These are phyloP conservation scores for Blastobotrys apis DNA, from an alignment of 1,139 yeast genomes.

Conservation along the genomic window DNA sequence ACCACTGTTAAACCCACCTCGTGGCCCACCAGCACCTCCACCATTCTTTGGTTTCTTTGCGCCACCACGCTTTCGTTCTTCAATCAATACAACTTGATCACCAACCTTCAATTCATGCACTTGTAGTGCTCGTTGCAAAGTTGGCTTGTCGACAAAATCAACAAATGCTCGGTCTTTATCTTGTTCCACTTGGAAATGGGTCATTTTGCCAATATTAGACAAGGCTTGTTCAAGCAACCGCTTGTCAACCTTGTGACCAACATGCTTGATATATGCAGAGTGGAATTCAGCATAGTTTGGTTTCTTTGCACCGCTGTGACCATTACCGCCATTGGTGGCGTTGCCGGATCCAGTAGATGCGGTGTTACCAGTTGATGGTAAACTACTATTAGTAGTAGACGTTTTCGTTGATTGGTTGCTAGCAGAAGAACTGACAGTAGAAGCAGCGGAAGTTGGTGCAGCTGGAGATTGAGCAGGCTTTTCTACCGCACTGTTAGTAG, in stretches of 20 bases:
- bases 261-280: slow-evolving; percentile 39
- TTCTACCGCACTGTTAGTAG: too few relatives aligned
- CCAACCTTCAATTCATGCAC: slow-evolving; percentile 33
- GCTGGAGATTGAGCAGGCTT: too few relatives aligned
- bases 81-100: slow-evolving; percentile 29
- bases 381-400: too few relatives aligned
- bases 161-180: slow-evolving; percentile 37
- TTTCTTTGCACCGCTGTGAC: slow-evolving; percentile 10
- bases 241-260: slow-evolving; percentile 31
- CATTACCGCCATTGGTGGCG: slow-evolving; percentile 6
- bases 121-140: slow-evolving; percentile 33
- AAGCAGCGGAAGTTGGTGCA: background rate
- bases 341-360: background rate
- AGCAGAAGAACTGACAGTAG: slow-evolving; percentile 3
- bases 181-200: slow-evolving; percentile 37
- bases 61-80: slow-evolving; percentile 34
- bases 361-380: background rate
- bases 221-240: slow-evolving; percentile 31
- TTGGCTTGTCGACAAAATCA: slow-evolving; percentile 35
- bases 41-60: too few relatives aligned
- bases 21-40: slow-evolving; percentile 1
- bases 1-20: background rate
- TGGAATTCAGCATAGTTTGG: slow-evolving; percentile 26
- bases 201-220: slow-evolving; percentile 33
- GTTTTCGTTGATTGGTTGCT: too few relatives aligned